Conservation (phyloP, 2,329 filamentous ascomycete species). For the Sclerotinia sclerotiorum region DNA sequence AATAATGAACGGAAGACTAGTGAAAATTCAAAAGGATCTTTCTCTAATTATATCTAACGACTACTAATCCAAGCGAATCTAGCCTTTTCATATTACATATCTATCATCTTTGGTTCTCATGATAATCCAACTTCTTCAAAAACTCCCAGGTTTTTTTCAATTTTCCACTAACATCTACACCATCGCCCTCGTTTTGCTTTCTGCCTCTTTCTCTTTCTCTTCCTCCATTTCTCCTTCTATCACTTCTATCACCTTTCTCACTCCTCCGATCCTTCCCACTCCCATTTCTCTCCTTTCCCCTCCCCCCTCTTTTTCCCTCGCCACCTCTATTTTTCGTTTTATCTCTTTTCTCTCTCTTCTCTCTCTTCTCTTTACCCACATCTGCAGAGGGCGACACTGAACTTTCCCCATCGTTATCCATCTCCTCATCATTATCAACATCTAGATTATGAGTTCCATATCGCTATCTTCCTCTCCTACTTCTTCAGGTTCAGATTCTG, state of each 20-base stretch:
- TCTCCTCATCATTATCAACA: not conserved
- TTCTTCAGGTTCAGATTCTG: no score
- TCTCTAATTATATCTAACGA: no score
- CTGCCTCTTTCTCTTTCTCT: not conserved
- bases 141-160: conserved; percentile 17
- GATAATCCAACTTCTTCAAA: conserved; percentile 21
- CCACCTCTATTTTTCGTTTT: no score
- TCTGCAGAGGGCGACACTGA: not conserved
- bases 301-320: no score
- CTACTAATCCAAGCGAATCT: no score
- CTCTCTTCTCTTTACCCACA: not conserved
- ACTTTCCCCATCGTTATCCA: not conserved
- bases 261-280: not conserved
- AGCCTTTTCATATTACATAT: no score
- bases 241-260: no score
- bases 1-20: no score
- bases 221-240: not conserved
- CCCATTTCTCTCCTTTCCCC: no score
- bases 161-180: not conserved
- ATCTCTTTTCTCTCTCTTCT: no score
- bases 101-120: not conserved
- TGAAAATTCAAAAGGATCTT: no score
- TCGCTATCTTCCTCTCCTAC: no score
- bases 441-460: fast-evolving
- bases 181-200: not conserved